Evolutionary conservation across 83 land plant genomes (phyloP).

Genomic region (Thuja plicata): DNA sequence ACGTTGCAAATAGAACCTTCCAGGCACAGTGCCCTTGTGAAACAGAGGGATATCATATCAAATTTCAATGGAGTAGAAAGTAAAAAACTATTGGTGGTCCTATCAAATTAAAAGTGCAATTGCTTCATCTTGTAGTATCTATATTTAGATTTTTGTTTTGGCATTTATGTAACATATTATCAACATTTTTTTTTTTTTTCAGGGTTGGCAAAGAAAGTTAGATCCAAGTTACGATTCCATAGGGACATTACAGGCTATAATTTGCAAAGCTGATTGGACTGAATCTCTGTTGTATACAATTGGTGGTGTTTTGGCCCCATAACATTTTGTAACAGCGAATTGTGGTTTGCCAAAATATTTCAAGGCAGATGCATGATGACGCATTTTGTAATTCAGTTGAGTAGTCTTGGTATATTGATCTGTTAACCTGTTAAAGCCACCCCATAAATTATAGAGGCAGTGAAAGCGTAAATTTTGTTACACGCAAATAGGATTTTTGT

Average conservation of each 20-base stretch:
- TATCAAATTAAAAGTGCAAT: neutral
- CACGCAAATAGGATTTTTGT: neutral
- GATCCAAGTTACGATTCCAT: slow-evolving; percentile 73
- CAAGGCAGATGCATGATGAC: neutral
- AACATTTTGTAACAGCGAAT: neutral
- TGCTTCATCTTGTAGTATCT: neutral
- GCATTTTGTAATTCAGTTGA: neutral
- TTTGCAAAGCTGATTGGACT: slow-evolving; percentile 60
- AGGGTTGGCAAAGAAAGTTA: slow-evolving; percentile 84
- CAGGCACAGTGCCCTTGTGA: too few relatives aligned
- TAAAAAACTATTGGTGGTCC: neutral
- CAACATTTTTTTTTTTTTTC: neutral
- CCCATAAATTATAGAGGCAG: neutral
- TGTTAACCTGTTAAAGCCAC: neutral
- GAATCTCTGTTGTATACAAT: slow-evolving; percentile 59
- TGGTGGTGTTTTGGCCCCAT: slow-evolving; percentile 72
- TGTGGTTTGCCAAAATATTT: neutral
- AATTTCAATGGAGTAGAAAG: neutral
- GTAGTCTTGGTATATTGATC: neutral
- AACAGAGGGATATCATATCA: neutral
- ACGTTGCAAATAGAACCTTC: neutral
- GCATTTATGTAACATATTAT: neutral
- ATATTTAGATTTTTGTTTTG: neutral
- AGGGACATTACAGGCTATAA: slow-evolving; percentile 54
- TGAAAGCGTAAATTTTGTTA: neutral